Conservation (phyloP, 371 early-diverging fungal genomes). For the Rhizopus delemar region DNA sequence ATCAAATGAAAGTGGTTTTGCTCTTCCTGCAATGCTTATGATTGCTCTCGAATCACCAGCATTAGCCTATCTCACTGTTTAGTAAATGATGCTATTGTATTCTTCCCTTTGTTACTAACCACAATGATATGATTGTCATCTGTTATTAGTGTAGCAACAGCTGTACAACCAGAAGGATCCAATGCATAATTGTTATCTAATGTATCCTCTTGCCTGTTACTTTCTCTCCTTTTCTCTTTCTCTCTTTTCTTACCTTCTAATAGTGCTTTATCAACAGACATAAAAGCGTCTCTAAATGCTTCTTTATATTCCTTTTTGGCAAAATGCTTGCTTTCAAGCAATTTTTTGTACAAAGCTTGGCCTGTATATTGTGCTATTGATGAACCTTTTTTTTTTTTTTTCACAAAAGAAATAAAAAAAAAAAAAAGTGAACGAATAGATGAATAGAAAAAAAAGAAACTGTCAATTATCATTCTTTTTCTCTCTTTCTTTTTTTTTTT, state of each 20-base stretch:
- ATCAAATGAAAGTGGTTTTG: conserved; percentile 77
- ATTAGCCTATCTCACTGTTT: conserved; percentile 57
- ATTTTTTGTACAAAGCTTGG: conserved; percentile 66
- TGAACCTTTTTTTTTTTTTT: conserved; percentile 41
- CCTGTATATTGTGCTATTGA: conserved; percentile 85
- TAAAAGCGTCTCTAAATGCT: conserved; percentile 83
- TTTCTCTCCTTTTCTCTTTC: not conserved
- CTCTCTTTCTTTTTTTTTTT: too few relatives aligned
- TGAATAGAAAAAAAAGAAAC: not conserved
- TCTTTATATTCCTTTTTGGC: conserved; percentile 61
- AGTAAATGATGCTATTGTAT: not conserved
- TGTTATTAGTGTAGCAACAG: conserved; percentile 59
- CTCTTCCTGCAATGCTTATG: conserved; percentile 69
- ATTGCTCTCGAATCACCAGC: conserved; percentile 94
- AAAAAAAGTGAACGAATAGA: not conserved
- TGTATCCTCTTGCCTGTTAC: not conserved
- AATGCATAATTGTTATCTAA: conserved; percentile 67
- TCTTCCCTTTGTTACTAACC: conserved; percentile 11
- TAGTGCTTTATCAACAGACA: conserved; percentile 80
- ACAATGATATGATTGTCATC: conserved; percentile 29
- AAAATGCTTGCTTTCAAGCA: conserved; percentile 65
- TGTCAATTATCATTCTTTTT: too few relatives aligned
- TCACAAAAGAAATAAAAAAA: not conserved
- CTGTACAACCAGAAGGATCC: conserved; percentile 92
- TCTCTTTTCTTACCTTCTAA: conserved; percentile 56